Base-by-base conservation (phyloP, 345 rosid species). In the Microthlaspi erraticum region DNA sequence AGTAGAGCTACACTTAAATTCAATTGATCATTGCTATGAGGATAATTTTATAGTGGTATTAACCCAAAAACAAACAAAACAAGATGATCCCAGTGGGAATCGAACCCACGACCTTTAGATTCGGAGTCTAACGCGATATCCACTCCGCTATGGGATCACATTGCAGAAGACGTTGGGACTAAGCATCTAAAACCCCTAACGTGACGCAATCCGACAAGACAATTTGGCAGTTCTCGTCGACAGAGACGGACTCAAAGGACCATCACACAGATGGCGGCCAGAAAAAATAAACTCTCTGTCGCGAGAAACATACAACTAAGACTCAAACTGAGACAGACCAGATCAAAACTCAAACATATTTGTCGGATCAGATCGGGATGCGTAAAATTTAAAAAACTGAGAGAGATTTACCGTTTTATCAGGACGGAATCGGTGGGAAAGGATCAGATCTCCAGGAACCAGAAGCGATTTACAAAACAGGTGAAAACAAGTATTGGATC, bases 91-190 rank as follows among this genome's bases (percentile, higher is more conserved):
- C 98, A 90, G 96, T 90, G 98, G 94, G 96, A 83, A 61, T 93
- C 91, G 90, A 93, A 93, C 97, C 97, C 96, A 87, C 97, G 94
- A 88, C 98, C 96, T 91, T 86, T 85, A 87, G 97, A 90, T 93
- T 51, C 97, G 97, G 98, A 91, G 89, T 91, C 97, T 91, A 91
- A 91, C 88, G 95, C 97, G 92, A 91, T 89, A 88, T 93, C 96
- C 92, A 91, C 97, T 91, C 93, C 91, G 87, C 97, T 91, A 93
- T 88, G 98, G 96, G 97, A 87, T 79, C 90, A 48, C 70, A 72
- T 71, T 71, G 17, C 5, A 48, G 9, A 31, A 45, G 7, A 63
- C 48, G 41, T 5, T 54, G 32, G 49, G 39, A 62, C 10, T 45
- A 56, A 46, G 2, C 46, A 63, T 43, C 4, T 50, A 68, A 61